Evolutionary conservation across 805 yeast species (phyloP), one percentile per base, ranked within the genome.

Genomic region (Sungouiella blattae): DNA sequence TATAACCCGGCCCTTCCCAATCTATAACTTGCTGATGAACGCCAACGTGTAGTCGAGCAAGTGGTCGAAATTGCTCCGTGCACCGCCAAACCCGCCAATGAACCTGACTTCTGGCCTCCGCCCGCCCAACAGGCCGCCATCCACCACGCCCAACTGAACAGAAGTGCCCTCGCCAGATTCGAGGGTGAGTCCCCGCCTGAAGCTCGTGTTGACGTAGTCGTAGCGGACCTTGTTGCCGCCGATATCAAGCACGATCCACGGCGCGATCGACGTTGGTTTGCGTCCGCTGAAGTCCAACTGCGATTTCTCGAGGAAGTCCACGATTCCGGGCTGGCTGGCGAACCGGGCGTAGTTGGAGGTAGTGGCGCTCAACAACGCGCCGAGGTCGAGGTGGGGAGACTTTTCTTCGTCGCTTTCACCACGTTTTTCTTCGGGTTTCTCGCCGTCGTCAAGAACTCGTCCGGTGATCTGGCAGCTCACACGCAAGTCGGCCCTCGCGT

Each of bases 91-190:
- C 16, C 22, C 28, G n/a, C 49, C 52, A 21, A 47, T 33, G 20
- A 47, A 36, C 18, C 43, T 26, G 3, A 42, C 41, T 43, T 78
- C 83, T 6, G 62, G 41, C 17, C 65, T 57, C 38, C 78, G 59
- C 1, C 83, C 83, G 9, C 81, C 82, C 29, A 75, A 58, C 5
- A 66, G 54, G 3, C 83, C 83, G n/a, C 81, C 80, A 47, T 78
- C 83, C 12, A 73, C 57, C 12, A 66, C 50, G 27, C 70, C 61
- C 35, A 65, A 62, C 41, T 74, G 77, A 13, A 74, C 54, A 27
- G 57, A 35, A 12, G 53, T 49, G 28, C 50, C 51, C 11, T 58
- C 63, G 11, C 57, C 57, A 35, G 51, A 65, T n/a, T 53, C 41
- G 37, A 74, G 62, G 33, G 68, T 71, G 23, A 73, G 49, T 40